Percentiles rank a stretch among this genome's conserved stretches.
phyloP scores from a whole-genome alignment of 2,329 filamentous ascomycete genomes.

The Xylaria sp. region DNA sequence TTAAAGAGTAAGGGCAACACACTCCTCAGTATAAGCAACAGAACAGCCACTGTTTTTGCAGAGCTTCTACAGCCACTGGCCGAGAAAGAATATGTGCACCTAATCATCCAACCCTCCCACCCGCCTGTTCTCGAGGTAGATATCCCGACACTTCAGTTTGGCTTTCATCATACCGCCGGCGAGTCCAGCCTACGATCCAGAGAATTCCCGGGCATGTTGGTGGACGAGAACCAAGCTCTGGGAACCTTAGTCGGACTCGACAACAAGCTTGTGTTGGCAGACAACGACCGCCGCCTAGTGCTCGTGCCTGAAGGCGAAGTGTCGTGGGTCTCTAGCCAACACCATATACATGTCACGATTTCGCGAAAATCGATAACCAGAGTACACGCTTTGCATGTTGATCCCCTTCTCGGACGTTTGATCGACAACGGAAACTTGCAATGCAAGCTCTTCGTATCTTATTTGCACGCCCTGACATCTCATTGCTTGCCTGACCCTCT shows the following conservation, averaged over 20 bases:
- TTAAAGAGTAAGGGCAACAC: not conserved
- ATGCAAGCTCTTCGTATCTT: slow-evolving; percentile 11
- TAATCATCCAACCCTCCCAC: not conserved
- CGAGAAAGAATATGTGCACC: not conserved
- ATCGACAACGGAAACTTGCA: slow-evolving; percentile 6
- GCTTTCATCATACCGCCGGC: not conserved
- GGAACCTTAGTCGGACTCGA: slow-evolving; percentile 2
- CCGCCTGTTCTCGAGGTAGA: not conserved
- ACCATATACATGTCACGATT: slow-evolving; percentile 1
- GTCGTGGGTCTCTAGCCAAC: not conserved
- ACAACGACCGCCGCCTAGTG: not conserved
- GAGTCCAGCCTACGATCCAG: slow-evolving; percentile 1
- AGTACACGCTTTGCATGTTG: slow-evolving; percentile 1
- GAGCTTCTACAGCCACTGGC: not conserved
- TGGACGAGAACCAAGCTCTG: slow-evolving; percentile 2
- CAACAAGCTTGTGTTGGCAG: slow-evolving; percentile 9
- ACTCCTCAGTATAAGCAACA: slow-evolving; percentile 1
- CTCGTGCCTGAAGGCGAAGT: not conserved
- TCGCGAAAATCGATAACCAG: not conserved
- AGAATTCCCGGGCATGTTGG: slow-evolving; percentile 7
- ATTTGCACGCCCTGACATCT: slow-evolving; percentile 55
- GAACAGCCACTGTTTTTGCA: not conserved
- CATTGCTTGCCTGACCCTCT: slow-evolving; percentile 51
- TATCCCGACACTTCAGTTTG: slow-evolving; percentile 4
- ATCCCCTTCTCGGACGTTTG: slow-evolving; percentile 4